These are phyloP conservation scores for Globisporangium cylindrosporum DNA, from an alignment of 352 stramenopile genomes.

Conservation along the genomic window DNA sequence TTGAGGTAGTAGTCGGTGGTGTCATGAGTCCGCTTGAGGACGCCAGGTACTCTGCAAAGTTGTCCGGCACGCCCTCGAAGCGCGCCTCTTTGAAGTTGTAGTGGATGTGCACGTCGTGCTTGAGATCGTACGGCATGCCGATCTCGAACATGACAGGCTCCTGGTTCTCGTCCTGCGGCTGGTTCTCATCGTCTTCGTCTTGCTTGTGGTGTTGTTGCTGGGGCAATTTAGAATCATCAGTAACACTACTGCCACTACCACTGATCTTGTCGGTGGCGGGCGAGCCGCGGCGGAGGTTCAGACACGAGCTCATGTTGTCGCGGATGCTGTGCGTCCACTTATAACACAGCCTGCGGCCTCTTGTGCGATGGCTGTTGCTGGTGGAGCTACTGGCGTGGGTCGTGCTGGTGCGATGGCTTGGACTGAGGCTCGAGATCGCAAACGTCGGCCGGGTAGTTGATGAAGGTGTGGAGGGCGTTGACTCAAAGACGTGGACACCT, in stretches of 20 bases:
- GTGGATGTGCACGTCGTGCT: slow-evolving; percentile 82
- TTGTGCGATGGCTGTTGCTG: neutral
- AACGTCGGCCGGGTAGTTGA: neutral
- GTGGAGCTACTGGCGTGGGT: neutral
- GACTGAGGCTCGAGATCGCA: slow-evolving; percentile 13
- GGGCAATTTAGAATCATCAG: neutral
- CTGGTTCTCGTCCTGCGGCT: slow-evolving; percentile 28
- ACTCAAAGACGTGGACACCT: neutral
- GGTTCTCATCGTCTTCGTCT: slow-evolving; percentile 5
- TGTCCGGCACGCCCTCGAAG: slow-evolving; percentile 82
- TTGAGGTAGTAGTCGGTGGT: neutral
- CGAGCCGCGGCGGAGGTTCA: slow-evolving; percentile 17
- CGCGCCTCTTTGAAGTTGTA: slow-evolving; percentile 87
- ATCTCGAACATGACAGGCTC: slow-evolving; percentile 46
- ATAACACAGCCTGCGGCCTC: neutral
- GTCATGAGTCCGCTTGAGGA: slow-evolving; percentile 18
- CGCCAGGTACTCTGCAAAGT: slow-evolving; percentile 74
- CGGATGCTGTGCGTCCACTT: slow-evolving; percentile 14
- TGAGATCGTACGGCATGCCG: slow-evolving; percentile 67
- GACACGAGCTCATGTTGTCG: slow-evolving; percentile 37
- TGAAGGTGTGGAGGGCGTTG: neutral
- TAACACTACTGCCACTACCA: neutral
- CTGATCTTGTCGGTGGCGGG: neutral
- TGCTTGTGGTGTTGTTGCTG: neutral
- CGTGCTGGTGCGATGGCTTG: neutral